phyloP scores from a whole-genome alignment of 371 early-diverging fungal species.

The Mortierella polycephala region DNA sequence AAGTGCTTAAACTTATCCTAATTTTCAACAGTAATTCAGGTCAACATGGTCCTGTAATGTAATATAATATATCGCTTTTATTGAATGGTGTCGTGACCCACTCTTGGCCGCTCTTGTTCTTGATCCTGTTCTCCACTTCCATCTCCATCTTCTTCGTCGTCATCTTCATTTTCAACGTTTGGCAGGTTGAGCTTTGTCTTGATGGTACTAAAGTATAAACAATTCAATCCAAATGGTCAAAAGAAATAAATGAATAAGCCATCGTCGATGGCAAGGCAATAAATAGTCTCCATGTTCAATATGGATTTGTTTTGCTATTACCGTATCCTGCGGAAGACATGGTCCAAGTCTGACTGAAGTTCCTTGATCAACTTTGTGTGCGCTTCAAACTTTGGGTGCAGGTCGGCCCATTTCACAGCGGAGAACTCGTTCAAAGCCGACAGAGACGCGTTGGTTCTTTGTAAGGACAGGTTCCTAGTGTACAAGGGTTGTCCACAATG shows the following conservation, averaged over 20 bases:
- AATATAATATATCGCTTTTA: too few species aligned
- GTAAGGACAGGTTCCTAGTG: conserved; percentile 33
- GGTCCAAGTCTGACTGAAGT: conserved; percentile 37
- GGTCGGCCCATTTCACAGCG: conserved; percentile 43
- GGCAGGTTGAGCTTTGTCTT: conserved; percentile 39
- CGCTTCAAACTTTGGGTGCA: conserved; percentile 46
- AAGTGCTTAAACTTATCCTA: too few species aligned
- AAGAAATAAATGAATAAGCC: too few species aligned
- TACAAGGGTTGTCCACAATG: not conserved
- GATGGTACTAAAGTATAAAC: conserved; percentile 4
- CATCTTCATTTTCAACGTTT: conserved; percentile 23
- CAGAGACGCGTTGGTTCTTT: conserved; percentile 33
- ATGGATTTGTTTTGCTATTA: not conserved
- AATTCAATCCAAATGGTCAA: not conserved
- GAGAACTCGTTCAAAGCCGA: conserved; percentile 52
- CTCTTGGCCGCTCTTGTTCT: not conserved
- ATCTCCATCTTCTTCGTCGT: conserved; percentile 8
- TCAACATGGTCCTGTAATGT: too few species aligned
- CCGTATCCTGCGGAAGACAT: conserved; percentile 52
- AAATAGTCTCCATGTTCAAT: too few species aligned
- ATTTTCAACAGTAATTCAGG: too few species aligned
- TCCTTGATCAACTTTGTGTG: conserved; percentile 45
- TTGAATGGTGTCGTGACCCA: too few species aligned
- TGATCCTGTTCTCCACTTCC: not conserved
- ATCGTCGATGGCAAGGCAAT: too few species aligned